Conservation (phyloP, 192 early-diverging fungal species). For the Coemansia sp. region DNA sequence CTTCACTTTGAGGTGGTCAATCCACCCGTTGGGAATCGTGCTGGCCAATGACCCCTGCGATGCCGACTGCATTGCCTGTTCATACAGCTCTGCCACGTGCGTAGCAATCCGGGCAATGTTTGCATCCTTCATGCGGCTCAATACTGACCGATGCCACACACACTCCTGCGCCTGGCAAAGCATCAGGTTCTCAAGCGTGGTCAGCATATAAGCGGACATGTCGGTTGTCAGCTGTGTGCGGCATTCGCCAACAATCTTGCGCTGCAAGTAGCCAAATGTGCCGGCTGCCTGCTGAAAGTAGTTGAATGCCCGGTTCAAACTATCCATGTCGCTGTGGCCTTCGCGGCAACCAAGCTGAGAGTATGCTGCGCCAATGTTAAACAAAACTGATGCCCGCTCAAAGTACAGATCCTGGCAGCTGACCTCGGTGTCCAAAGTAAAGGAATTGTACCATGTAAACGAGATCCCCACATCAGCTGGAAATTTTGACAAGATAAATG, state of each 20-base stretch:
- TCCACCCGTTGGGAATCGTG: slow-evolving; percentile 65
- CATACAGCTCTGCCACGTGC: slow-evolving; percentile 73
- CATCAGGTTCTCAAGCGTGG: slow-evolving; percentile 72
- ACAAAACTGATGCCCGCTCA: slow-evolving; percentile 81
- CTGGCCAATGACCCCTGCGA: slow-evolving; percentile 56
- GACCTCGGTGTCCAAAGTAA: slow-evolving; percentile 59
- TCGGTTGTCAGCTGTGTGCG: slow-evolving; percentile 68
- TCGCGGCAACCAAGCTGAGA: slow-evolving; percentile 75
- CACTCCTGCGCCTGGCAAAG: slow-evolving; percentile 94
- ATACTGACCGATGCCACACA: slow-evolving; percentile 82
- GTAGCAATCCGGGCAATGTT: slow-evolving; percentile 74
- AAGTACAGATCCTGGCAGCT: slow-evolving; percentile 73
- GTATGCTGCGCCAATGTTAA: slow-evolving; percentile 84
- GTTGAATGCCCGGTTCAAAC: slow-evolving; percentile 71
- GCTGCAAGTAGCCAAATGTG: slow-evolving; percentile 63
- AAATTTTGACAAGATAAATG: slow-evolving; percentile 82
- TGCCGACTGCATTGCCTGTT: slow-evolving; percentile 64
- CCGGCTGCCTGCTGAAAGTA: slow-evolving; percentile 88
- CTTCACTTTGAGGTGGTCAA: slow-evolving; percentile 73
- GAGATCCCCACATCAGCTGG: slow-evolving; percentile 72
- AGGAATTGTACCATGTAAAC: slow-evolving; percentile 35
- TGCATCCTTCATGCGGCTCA: slow-evolving; percentile 77
- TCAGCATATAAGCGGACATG: slow-evolving; percentile 67
- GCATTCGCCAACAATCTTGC: slow-evolving; percentile 63
- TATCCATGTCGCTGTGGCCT: slow-evolving; percentile 68